Base-by-base conservation (phyloP, 129 eudicot species). In the Helichrysum umbraculigerum region DNA sequence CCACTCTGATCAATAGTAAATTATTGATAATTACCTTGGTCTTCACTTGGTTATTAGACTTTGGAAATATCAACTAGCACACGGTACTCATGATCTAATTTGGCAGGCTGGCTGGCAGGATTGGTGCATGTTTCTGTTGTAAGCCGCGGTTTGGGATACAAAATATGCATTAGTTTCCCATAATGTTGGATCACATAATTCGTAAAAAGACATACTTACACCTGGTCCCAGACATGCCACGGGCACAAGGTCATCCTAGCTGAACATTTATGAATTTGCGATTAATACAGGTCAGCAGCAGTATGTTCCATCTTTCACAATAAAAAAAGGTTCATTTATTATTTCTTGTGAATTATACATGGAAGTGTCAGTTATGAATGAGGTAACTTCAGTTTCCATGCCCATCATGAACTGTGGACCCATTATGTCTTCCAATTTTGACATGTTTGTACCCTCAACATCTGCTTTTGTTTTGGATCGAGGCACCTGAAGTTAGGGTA, bases 381-480 rank as follows among this genome's bases (percentile, higher is more conserved):
- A 56, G 61, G 62, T 21, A 6, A 6, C 10, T 19, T 57, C 29
- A n/a, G 11, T 19, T 57, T 21, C 29, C 29, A 57, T n/a, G 28
- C 11, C 62, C 62, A 19, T n/a, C 9, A 19, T 19, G 28, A 54
- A 57, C 62, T 7, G 9, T 57, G 62, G 62, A 57, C 29, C 62
- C 35, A 61, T 61, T 61, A 19, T 57, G 39, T 58, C 68, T 58
- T 58, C 39, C 76, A 11, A 11, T 34, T 72, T 59, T 37, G 12
- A 39, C 20, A 15, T 16, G 20, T 15, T 56, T 34, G 76, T 72
- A 17, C 21, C 76, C 62, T 57, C 61, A 54, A 54, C 12, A n/a
- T 54, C 30, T 71, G 42, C 57, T 73, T 73, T 20, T 35, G 34
- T 59, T 73, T 60, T 73, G 57, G 7, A 33, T 56, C 35, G 4